Evolutionary conservation across 1,284 basidiomycete genomes (phyloP), one percentile per base, ranked within the genome.

Genomic region (Microbotryum violaceum): DNA sequence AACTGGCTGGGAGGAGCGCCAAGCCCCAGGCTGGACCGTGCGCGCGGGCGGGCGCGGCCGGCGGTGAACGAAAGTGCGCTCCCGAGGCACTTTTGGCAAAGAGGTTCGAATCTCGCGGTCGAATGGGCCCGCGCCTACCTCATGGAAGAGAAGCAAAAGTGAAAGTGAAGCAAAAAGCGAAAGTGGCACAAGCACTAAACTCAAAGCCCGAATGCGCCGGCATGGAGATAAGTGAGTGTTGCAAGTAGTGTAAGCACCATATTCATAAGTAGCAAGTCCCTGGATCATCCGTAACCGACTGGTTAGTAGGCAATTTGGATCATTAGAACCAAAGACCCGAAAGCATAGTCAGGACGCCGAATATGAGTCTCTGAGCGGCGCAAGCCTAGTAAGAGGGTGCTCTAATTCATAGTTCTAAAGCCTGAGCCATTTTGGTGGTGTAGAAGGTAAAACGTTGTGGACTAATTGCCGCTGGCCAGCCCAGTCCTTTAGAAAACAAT

Each of bases 381-480:
- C n/a, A 6, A 18, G 44, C 44, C 14, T 56, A 6, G 23, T 37
- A 51, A 33, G 45, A 52, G 45, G 12, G 18, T 31, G 37, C 45
- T 23, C 4, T 29, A 47, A n/a, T n/a, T 61, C n/a, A 33, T 48
- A n/a, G 25, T 20, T 51, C 54, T 33, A 51, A 44, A 48, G 23
- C 49, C n/a, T 56, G 60, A 21, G 21, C 37, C 42, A 54, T 54
- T 50, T 61, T 51, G 54, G 60, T 49, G 27, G 37, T 45, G 29
- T 49, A 45, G 52, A 51, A 47, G 60, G 54, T 61, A 56, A 61
- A 61, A 61, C 60, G 20, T 57, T 61, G 60, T 61, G 52, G 60
- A 61, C 29, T 61, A 46, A 44, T 61, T 56, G 60, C 54, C 50
- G 31, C 21, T 61, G 50, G 54, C 60, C 20, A 61, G 45, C 48